Evolutionary conservation across 352 stramenopile species (phyloP).

Genomic region (Pythium plurisporium): DNA sequence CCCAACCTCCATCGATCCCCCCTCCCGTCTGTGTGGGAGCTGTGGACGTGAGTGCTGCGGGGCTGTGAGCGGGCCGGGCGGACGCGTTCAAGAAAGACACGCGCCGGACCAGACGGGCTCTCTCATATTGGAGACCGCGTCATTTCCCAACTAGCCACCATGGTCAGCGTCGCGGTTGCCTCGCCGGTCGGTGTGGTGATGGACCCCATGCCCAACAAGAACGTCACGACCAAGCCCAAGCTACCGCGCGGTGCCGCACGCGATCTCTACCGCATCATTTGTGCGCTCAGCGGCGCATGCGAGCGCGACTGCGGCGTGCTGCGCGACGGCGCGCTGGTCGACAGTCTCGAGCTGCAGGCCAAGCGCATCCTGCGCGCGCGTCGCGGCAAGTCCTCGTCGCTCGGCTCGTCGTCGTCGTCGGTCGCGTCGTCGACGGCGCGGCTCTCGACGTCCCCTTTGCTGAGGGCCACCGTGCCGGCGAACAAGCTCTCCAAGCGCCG

Average conservation of each 20-base stretch:
- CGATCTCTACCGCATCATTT: conserved; percentile 36
- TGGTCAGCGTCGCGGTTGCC: conserved; percentile 16
- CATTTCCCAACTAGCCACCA: conserved; percentile 2
- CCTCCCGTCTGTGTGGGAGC: conserved; percentile 5
- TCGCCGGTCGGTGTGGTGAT: no score
- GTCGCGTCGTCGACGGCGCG: conserved; percentile 4
- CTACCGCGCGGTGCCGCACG: conserved; percentile 1
- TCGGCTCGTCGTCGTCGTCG: conserved; percentile 16
- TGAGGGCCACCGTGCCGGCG: not conserved
- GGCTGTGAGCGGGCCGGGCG: not conserved
- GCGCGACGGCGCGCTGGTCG: conserved; percentile 61
- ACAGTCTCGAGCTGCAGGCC: conserved; percentile 49
- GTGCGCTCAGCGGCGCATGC: conserved; percentile 54
- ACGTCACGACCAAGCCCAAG: conserved; percentile 12
- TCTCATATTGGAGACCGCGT: not conserved
- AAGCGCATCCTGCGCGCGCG: conserved; percentile 47
- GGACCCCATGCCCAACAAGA: conserved; percentile 5
- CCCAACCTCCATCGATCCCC: not conserved
- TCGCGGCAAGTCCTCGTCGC: not conserved
- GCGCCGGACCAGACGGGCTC: not conserved
- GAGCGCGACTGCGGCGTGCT: conserved; percentile 57
- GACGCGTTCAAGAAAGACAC: not conserved
- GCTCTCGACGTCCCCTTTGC: conserved; percentile 10
- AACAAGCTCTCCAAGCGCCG: conserved; percentile 22
- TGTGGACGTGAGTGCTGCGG: not conserved